A percentile compares a stretch with the other conserved stretches of the same genome.
Conservation (phyloP, 2,329 filamentous ascomycete genomes). For the Alternaria arborescens region DNA sequence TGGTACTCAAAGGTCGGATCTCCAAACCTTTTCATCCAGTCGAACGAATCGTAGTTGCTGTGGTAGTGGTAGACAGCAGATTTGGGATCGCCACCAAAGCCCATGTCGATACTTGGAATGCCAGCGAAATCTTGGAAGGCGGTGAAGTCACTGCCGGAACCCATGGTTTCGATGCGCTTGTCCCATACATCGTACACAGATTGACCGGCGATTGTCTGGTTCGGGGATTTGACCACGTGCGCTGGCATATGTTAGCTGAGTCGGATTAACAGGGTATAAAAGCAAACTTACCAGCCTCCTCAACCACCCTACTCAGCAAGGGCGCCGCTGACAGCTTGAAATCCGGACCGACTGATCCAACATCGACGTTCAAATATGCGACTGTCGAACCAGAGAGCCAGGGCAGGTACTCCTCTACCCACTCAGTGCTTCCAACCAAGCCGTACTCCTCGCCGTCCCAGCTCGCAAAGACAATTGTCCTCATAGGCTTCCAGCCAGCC, state of each 20-base stretch:
- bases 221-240: constrained; percentile 59
- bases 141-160: constrained; percentile 61
- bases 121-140: constrained; percentile 63
- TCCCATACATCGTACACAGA: constrained; percentile 72
- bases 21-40: constrained; percentile 83
- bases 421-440: constrained; percentile 86
- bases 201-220: constrained; percentile 75
- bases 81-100: constrained; percentile 51
- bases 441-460: constrained; percentile 81
- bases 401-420: constrained; percentile 88
- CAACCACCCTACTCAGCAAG: constrained; percentile 75
- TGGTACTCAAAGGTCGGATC: constrained; percentile 71
- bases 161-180: constrained; percentile 64
- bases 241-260: constrained; percentile 31
- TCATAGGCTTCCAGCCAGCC: constrained; percentile 81
- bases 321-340: constrained; percentile 75
- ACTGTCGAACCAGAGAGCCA: constrained; percentile 79
- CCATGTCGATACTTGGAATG: constrained; percentile 59
- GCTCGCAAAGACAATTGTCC: constrained; percentile 86
- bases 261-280: background rate
- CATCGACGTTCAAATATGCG: constrained; percentile 87
- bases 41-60: constrained; percentile 82
- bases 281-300: constrained; percentile 63
- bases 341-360: constrained; percentile 71
- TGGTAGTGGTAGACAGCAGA: constrained; percentile 77